phyloP scores from a whole-genome alignment of 2,329 filamentous ascomycete genomes.

The Diaporthe citri region DNA sequence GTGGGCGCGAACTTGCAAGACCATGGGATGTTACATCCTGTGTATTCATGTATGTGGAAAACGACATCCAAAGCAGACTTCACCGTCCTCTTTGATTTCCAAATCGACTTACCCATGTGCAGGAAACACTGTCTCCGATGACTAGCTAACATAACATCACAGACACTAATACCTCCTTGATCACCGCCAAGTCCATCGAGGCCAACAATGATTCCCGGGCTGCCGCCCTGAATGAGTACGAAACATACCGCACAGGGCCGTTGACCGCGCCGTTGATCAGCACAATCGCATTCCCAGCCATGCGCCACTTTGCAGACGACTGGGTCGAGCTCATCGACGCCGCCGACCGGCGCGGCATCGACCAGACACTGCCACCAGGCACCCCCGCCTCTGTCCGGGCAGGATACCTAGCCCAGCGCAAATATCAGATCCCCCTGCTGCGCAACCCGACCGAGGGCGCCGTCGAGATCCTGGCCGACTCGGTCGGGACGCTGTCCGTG shows the following conservation, averaged over 20 bases:
- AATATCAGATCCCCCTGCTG: slow-evolving; percentile 51
- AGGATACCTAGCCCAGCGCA: slow-evolving; percentile 44
- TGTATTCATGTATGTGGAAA: slow-evolving; percentile 48
- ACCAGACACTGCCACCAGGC: slow-evolving; percentile 36
- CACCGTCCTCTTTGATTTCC: neutral
- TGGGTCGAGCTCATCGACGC: slow-evolving; percentile 39
- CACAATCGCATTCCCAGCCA: slow-evolving; percentile 44
- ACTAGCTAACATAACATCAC: neutral
- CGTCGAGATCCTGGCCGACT: slow-evolving; percentile 47
- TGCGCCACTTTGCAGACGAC: slow-evolving; percentile 41
- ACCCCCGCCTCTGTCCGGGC: slow-evolving; percentile 39
- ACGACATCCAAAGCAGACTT: neutral
- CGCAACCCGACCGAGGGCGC: slow-evolving; percentile 49
- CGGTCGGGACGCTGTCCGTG: slow-evolving; percentile 44
- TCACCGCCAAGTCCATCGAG: slow-evolving; percentile 41
- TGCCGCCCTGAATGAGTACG: slow-evolving; percentile 42
- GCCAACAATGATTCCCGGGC: slow-evolving; percentile 36
- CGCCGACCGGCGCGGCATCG: slow-evolving; percentile 20
- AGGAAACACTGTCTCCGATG: neutral
- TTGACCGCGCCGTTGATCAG: slow-evolving; percentile 45
- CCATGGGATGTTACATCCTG: slow-evolving; percentile 50
- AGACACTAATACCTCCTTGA: slow-evolving; percentile 43
- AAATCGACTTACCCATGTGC: no score
- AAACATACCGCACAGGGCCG: slow-evolving; percentile 44
- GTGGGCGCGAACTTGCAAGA: slow-evolving; percentile 52